Evolutionary conservation across 2,329 filamentous ascomycete species (phyloP).

Genomic region (Fusarium albosuccineum): DNA sequence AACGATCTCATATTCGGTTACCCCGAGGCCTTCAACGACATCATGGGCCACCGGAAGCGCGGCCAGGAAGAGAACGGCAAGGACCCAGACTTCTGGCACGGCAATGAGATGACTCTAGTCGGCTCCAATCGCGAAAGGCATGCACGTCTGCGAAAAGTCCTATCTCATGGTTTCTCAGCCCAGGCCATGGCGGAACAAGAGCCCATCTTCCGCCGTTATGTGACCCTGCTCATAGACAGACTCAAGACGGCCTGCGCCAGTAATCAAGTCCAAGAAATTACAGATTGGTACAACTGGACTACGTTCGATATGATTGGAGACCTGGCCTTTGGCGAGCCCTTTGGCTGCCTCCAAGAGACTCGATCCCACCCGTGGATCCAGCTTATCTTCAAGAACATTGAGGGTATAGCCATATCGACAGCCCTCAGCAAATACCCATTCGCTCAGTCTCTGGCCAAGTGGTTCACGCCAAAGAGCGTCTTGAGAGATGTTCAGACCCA

Average conservation of each 20-base stretch:
- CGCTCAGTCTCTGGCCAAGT: neutral
- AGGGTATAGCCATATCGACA: neutral
- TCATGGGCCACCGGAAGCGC: conserved; percentile 6
- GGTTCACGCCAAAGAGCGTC: neutral
- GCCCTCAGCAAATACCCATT: neutral
- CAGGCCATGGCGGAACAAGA: conserved; percentile 47
- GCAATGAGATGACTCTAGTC: conserved; percentile 7
- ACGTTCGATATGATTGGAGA: conserved; percentile 47
- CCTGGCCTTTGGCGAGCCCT: conserved; percentile 44
- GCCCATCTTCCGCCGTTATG: conserved; percentile 40
- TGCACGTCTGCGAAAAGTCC: conserved; percentile 25
- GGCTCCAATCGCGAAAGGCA: conserved; percentile 8
- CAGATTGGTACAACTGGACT: conserved; percentile 41
- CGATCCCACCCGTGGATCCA: conserved; percentile 41
- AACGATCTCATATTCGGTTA: conserved; percentile 7
- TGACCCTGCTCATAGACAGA: conserved; percentile 39
- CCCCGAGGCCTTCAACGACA: conserved; percentile 7
- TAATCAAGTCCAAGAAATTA: conserved; percentile 32
- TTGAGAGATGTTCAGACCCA: neutral
- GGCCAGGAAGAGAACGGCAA: conserved; percentile 14
- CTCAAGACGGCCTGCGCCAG: conserved; percentile 24
- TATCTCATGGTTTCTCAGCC: conserved; percentile 46
- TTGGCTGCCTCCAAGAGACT: conserved; percentile 35
- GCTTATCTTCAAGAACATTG: conserved; percentile 30
- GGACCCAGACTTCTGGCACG: conserved; percentile 13